Conservation (phyloP, 1,139 yeast species). For the Candida anutae region DNA sequence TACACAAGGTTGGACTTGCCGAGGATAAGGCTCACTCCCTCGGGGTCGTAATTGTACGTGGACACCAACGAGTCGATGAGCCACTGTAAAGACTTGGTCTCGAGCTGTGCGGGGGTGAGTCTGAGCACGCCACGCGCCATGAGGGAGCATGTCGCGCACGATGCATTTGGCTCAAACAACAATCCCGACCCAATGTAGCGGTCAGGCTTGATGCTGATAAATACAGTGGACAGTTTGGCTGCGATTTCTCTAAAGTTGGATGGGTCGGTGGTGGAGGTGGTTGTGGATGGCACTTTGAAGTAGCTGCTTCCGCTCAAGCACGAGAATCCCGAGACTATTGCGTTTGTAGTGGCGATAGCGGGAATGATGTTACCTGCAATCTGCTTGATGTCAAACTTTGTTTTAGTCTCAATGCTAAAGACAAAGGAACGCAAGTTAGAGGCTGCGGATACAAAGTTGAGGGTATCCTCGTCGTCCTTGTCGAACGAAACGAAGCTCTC, state of each 20-base stretch:
- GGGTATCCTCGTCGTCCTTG: slow-evolving; percentile 89
- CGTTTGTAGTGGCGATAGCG: slow-evolving; percentile 97
- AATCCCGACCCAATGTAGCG: slow-evolving; percentile 61
- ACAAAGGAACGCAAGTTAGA: slow-evolving; percentile 73
- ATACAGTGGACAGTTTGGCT: slow-evolving; percentile 41
- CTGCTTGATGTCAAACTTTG: slow-evolving; percentile 84
- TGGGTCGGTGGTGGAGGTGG: slow-evolving; percentile 9
- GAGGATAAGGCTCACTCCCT: slow-evolving; percentile 55
- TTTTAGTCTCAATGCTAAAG: slow-evolving; percentile 63
- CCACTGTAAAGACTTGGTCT: slow-evolving; percentile 22
- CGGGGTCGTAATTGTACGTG: slow-evolving; percentile 55
- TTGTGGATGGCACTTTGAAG: slow-evolving; percentile 16
- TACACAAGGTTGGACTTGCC: slow-evolving; percentile 59
- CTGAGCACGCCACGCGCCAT: slow-evolving; percentile 38
- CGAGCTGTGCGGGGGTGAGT: slow-evolving; percentile 10
- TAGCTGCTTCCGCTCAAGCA: slow-evolving; percentile 57
- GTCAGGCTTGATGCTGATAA: slow-evolving; percentile 62
- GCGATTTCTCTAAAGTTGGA: slow-evolving; percentile 9
- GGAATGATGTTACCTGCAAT: slow-evolving; percentile 98
- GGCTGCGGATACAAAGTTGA: slow-evolving; percentile 82
- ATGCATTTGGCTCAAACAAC: slow-evolving; percentile 52
- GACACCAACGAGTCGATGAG: slow-evolving; percentile 38
- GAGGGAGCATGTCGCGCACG: slow-evolving; percentile 71
- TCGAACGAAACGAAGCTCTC: slow-evolving; percentile 63
- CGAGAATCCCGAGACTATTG: slow-evolving; percentile 86